Evolutionary conservation across 768 basidiomycete species (phyloP).

Genomic region (Leccinum boreale): DNA sequence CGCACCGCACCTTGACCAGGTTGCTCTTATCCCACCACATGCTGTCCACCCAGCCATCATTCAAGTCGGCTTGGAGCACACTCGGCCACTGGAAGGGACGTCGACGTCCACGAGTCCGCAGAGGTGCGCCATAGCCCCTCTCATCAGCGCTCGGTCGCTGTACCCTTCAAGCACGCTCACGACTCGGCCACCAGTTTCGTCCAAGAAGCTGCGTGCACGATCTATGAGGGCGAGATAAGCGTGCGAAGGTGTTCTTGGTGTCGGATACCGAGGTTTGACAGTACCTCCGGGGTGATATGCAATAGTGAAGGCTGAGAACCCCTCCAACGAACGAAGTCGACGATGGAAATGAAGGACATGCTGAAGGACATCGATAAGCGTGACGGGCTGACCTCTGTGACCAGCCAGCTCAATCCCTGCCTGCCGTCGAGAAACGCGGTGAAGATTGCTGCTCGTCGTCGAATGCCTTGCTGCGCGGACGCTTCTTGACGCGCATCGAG

Average conservation of each 20-base stretch:
- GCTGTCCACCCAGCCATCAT: constrained; percentile 31
- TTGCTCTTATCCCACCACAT: constrained; percentile 68
- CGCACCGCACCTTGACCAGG: constrained; percentile 46
- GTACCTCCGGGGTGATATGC: no score
- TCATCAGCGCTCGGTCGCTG: constrained; percentile 82
- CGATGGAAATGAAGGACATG: constrained; percentile 44
- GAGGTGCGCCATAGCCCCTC: constrained; percentile 81
- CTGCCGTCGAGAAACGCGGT: constrained; percentile 18
- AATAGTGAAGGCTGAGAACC: no score
- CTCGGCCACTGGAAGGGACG: neutral
- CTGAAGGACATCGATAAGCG: constrained; percentile 44
- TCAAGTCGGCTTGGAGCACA: neutral
- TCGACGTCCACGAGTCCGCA: constrained; percentile 49
- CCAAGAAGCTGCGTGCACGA: constrained; percentile 69
- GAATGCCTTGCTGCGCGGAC: constrained; percentile 46
- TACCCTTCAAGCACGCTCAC: constrained; percentile 95
- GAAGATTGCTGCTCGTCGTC: constrained; percentile 53
- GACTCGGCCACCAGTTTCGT: constrained; percentile 67
- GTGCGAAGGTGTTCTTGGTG: no score
- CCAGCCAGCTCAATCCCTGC: constrained; percentile 68
- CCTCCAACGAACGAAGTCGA: no score
- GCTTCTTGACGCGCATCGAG: constrained; percentile 44
- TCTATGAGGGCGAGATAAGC: constrained; percentile 53
- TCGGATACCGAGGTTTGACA: no score
- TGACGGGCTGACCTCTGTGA: constrained; percentile 43